Evolutionary conservation across 2,329 filamentous ascomycete genomes (phyloP), one percentile per base, ranked within the genome.

Genomic region (Huntiella abstrusa): DNA sequence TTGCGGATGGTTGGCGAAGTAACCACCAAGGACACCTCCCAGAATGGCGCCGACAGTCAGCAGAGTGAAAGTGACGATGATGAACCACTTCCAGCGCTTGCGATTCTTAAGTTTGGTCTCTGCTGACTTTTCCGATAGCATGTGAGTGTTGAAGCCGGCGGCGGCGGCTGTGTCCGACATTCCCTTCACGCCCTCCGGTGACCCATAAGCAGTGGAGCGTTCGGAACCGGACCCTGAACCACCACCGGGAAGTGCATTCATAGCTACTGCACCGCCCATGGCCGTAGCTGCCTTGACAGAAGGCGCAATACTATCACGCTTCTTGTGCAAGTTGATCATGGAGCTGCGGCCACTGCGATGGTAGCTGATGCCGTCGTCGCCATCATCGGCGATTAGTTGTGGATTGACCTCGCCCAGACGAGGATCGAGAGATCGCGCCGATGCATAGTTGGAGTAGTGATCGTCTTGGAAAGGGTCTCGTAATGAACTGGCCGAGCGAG

Each of bases 331-430:
- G 49, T 72, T 75, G 33, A 80, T 60, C 58, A 79, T 71, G 33
- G 80, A 77, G 52, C 67, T 70, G 50, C 71, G 68, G 58, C 67
- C 54, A 59, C 61, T 43, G 57, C 11, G 4, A 43, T 60, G 63
- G 54, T 72, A 77, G 4, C 72, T 68, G 44, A 91, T 69, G 1
- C 81, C 85, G 58, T 93, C 87, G 55, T 94, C 87, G 22, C 83
- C 85, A 56, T 95, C 87, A 58, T 94, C 87, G 16, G 73, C 73
- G 52, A 94, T 87, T 11, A 79, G 77, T 55, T 82, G 75, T 2
- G 86, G 85, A 57, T 94, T 78, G 49, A 91, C 71, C 1, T 73
- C 64, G 35, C 72, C 71, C 3, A 77, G 61, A 6, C 64, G 59
- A 17, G 68, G 62, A 49, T 69, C 68, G 28, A 61, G 68, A 60